Evolutionary conservation across 805 yeast genomes (phyloP), one percentile per base, ranked within the genome.

Genomic region (Saccharomycopsis synnaedendra): DNA sequence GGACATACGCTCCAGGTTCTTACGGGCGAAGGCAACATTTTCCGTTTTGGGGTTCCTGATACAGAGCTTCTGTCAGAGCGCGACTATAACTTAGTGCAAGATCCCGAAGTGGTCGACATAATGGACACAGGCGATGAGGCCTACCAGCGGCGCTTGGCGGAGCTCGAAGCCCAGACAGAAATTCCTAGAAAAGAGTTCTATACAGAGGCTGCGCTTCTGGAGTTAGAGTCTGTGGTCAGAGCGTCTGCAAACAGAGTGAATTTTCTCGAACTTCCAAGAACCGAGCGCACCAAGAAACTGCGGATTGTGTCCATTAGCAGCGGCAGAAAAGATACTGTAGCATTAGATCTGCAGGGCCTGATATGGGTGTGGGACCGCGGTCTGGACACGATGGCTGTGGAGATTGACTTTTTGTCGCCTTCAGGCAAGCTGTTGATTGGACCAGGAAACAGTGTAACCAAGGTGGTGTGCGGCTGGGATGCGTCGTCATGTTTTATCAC

Each of bases 401-500:
- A 55, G 44, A 51, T 80, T 33, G 56, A 46, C 3, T 74, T 79
- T 49, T 19, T 19, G 19, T 19, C 2, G 19, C 19, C 19, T 19
- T 19, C 19, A 19, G 19, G 19, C 19, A 19, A 19, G 19, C 19
- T 19, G 19, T 19, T 19, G 19, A 19, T 19, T 19, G 19, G 19
- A 19, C 19, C 19, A 19, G 61, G 64, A 0, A 63, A 63, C 5
- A 56, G 41, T 34, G 67, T 75, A 7, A 48, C 67, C 31, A 74
- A 71, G 53, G 70, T 78, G 6, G 67, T 69, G 8, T 80, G 85
- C 11, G 93, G 90, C 0, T 83, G 90, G 90, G 71, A 74, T 49
- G 60, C 71, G 10, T 73, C 76, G 45, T 74, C 76, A 39, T 75
- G 75, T 27, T 65, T 69, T 43, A 61, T 78, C 3, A 64, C 64